Evolutionary conservation across 2,329 filamentous ascomycete genomes (phyloP).

Genomic region (Chaetomiaceae sp.): DNA sequence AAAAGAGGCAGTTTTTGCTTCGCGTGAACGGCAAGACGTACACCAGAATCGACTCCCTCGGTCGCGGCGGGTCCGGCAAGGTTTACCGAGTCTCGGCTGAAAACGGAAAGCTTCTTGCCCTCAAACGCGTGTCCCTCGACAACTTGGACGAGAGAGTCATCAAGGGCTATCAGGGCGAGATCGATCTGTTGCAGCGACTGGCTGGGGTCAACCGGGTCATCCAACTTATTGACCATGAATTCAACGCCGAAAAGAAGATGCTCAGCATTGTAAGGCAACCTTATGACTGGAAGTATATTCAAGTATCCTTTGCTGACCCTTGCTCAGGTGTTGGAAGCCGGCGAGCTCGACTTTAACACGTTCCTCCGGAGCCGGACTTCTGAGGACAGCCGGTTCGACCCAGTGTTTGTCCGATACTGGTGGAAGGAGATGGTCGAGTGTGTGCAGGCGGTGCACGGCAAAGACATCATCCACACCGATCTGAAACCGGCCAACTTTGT

Average conservation of each 20-base stretch:
- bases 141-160: slow-evolving; percentile 82
- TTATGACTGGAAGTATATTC: background rate
- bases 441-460: slow-evolving; percentile 78
- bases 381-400: slow-evolving; percentile 73
- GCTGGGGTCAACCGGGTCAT: slow-evolving; percentile 86
- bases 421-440: slow-evolving; percentile 99
- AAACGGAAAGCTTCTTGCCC: slow-evolving; percentile 89
- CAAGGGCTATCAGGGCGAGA: slow-evolving; percentile 88
- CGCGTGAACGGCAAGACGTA: slow-evolving; percentile 89
- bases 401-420: slow-evolving; percentile 91
- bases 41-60: slow-evolving; percentile 83
- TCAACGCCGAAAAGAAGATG: slow-evolving; percentile 86
- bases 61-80: slow-evolving; percentile 86
- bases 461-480: slow-evolving; percentile 94
- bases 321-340: slow-evolving; percentile 85
- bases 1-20: slow-evolving; percentile 76
- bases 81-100: slow-evolving; percentile 97
- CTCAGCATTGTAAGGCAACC: slow-evolving; percentile 69
- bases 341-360: slow-evolving; percentile 87
- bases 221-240: slow-evolving; percentile 83
- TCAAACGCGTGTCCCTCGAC: slow-evolving; percentile 89
- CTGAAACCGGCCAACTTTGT: slow-evolving; percentile 97
- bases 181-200: slow-evolving; percentile 80
- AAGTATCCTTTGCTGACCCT: background rate
- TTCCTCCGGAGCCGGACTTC: slow-evolving; percentile 66